Evolutionary conservation across 768 basidiomycete genomes (phyloP), one percentile per base, ranked within the genome.

Genomic region (Lentinula detonsa): DNA sequence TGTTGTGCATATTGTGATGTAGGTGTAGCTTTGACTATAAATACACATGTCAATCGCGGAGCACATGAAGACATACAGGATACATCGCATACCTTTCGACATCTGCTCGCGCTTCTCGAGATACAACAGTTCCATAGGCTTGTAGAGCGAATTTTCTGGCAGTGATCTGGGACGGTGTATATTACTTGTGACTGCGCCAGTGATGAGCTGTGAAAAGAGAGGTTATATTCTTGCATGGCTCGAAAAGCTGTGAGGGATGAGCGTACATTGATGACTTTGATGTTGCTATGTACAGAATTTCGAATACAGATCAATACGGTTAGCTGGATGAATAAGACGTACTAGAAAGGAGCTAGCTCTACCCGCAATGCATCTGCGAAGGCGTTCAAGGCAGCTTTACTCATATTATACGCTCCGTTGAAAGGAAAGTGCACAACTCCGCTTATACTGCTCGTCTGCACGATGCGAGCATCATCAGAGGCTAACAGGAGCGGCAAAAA

Each of bases 291-390:
- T 13, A 50, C 2, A 4, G 11, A 8, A 39, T 39, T 6, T 39
- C 7, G 13, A 39, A 23, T 21, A 46, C 21, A 8, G 45, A 46
- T 46, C 5, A 33, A 54, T 18, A 7, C 59, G 8, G 11, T 13
- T 3, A 59, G 49, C 7, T 31, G 18, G 13, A 15, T 52, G 31
- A 10, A 21, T 39, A 50, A 39, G 52, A 63, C 64, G 13, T 49
- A 67, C 72, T 66, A 65, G 64, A 75, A 74, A 8, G 74, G 74
- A n/a, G 63, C 69, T 15, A 75, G 59, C 50, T 75, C 74, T 9
- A 74, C 56, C 1, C 74, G 66, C 10, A 75, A 62, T 4, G 70
- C 72, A 61, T 75, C 65, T 9, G 69, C 65, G 49, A 69, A 73
- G 10, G 69, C 53, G 54, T 68, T 66, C 3, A 75, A 62, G 1